These are phyloP conservation scores for Wallemia mellicola DNA, from an alignment of 1,284 basidiomycete genomes.

Conservation along the genomic window DNA sequence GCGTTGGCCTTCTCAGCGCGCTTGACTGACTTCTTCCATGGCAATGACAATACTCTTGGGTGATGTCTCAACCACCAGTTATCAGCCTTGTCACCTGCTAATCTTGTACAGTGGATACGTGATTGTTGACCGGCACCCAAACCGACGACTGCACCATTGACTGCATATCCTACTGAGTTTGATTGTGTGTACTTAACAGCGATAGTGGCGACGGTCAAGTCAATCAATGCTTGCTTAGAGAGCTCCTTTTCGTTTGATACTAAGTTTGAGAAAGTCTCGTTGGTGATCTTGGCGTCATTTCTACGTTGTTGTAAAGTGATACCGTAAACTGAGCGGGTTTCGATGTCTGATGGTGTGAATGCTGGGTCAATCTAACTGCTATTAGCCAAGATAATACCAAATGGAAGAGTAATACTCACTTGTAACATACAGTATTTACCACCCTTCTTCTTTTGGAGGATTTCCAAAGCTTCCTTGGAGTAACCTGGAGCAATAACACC, in stretches of 20 bases:
- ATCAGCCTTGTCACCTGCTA: slow-evolving; percentile 94
- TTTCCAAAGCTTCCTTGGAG: slow-evolving; percentile 55
- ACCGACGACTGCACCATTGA: slow-evolving; percentile 73
- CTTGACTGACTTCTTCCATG: slow-evolving; percentile 94
- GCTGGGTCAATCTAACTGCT: slow-evolving; percentile 41
- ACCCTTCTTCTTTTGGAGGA: slow-evolving; percentile 84
- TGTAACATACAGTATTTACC: slow-evolving; percentile 95
- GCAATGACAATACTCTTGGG: slow-evolving; percentile 58
- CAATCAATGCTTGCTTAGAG: slow-evolving; percentile 38
- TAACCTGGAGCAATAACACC: slow-evolving; percentile 93
- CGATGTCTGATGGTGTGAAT: slow-evolving; percentile 42
- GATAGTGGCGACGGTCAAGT: slow-evolving; percentile 77
- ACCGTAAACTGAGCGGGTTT: slow-evolving; percentile 88
- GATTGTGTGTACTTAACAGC: slow-evolving; percentile 98
- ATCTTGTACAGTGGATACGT: slow-evolving; percentile 92
- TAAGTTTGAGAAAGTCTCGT: slow-evolving; percentile 51
- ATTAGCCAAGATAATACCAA: neutral
- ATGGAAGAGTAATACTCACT: slow-evolving; percentile 18
- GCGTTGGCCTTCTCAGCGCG: slow-evolving; percentile 94
- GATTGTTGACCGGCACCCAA: slow-evolving; percentile 95
- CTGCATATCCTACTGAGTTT: slow-evolving; percentile 90
- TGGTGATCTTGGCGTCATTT: slow-evolving; percentile 70
- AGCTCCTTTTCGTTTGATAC: slow-evolving; percentile 68
- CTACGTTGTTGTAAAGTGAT: slow-evolving; percentile 68
- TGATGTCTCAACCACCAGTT: slow-evolving; percentile 98